Base-by-base conservation (phyloP, 2,329 filamentous ascomycete species). In the Neofusicoccum ribis region DNA sequence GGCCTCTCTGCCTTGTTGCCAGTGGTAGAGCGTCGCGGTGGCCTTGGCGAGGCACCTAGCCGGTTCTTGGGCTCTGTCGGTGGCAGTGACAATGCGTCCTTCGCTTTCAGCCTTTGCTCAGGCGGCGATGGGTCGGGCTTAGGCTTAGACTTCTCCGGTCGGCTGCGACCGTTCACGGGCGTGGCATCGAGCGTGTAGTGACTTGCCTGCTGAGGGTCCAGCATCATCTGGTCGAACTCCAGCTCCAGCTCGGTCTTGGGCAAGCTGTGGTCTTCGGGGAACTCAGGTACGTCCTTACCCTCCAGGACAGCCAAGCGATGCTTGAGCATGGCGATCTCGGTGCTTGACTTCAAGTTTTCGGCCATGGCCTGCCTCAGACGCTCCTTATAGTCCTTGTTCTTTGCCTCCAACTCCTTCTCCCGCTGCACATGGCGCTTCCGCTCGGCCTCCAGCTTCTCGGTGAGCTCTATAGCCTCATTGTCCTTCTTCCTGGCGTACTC, bases 401-500 rank as follows among this genome's bases (percentile, higher is more conserved):
- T 84, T 5, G 83, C 81, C 62, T 88, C 85, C 66, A 91, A 80
- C 64, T 89, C 83, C 1, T 84, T 81, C 73, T 93, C 90, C 80
- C 92, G 87, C 63, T 82, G 78, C 36, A 83, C 79, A 31, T 89
- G 86, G 72, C 85, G 89, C 67, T 85, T 83, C 68, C 89, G 88
- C 73, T 92, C 90, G 66, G 90, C 86, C 66, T 85, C 85, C 41
- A 94, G 83, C 70, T 87, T 86, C 66, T 87, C 85, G 23, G 84
- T 83, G 58, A 93, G 78, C 64, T 90, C 84, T 31, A 86, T 84
- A 23, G 89, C 88, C 75, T 93, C 89, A 17, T 83, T 81, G 72
- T 94, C 91, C 76, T 93, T 93, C 78, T 89, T 86, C 74, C 89
- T 88, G 49, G 91, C 91, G 72, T 89, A 93, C 64, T 88, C 89